Evolutionary conservation across 345 rosid species (phyloP), one percentile per base, ranked within the genome.

Genomic region (Garcia nutans): DNA sequence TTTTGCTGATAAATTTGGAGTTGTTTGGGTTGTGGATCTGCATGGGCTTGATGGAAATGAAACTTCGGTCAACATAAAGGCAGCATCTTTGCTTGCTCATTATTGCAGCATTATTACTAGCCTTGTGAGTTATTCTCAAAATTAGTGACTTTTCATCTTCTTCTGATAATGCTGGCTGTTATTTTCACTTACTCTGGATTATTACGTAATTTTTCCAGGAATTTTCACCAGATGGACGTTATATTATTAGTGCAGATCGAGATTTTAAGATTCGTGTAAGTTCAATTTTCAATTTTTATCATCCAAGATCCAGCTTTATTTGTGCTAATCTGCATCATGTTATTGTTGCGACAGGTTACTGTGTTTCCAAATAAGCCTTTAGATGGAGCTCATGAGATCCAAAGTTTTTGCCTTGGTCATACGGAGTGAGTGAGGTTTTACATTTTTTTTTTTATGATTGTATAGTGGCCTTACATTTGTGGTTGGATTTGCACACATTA

Each of bases 21-120:
- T 88, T 83, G 97, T 93, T 71, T 91, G 99, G 97, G 94, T 88
- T 78, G 86, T 91, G 79, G 86, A 82, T 79, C 75, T 88, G 44
- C 85, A 81, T 52, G 92, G 78, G 52, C 68, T 84, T 77, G 84
- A 80, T 41, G 87, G 83, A 37, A 78, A 82, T 68, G 57, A 78
- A 69, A 54, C 72, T 82, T 17, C 74, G 37, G 83, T 78, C 50
- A 74, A 82, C 83, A 85, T 84, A 84, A 89, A 90, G 89, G 88
- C 95, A 59, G 86, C 82, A 3, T 86, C 87, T 10, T 65, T 96
- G 82, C 92, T 96, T 79, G 92, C 95, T 47, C 99, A 93, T 86
- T 96, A 93, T 74, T 96, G 97, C 80, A 93, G 99, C 85, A 96
- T 96, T 74, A 93, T 96, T 60, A 96, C 97, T 77, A 85, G 97